These are phyloP conservation scores for Sporobolomyces roseus DNA, from an alignment of 768 basidiomycete genomes.

Conservation along the genomic window DNA sequence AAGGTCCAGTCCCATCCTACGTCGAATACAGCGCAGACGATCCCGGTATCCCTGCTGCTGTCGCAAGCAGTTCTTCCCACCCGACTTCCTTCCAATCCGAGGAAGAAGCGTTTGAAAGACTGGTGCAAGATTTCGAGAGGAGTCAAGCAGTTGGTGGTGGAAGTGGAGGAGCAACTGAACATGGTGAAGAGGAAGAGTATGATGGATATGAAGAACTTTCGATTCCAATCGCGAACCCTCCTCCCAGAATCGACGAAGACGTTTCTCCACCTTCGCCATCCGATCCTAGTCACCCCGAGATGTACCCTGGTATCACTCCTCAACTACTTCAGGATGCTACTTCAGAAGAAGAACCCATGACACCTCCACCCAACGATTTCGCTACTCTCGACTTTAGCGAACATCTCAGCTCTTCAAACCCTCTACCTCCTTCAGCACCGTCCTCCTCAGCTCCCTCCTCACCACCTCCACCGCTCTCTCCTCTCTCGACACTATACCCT, in stretches of 20 bases:
- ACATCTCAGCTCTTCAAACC: background rate
- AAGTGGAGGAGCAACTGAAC: too few species aligned
- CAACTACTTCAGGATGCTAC: too few species aligned
- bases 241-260: conserved; percentile 42
- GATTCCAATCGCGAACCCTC: conserved; percentile 20
- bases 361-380: background rate
- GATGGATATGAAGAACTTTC: conserved; percentile 45
- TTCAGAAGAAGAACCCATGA: too few species aligned
- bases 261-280: conserved; percentile 31
- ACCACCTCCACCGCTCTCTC: conserved; percentile 7
- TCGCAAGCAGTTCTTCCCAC: background rate
- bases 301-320: too few species aligned
- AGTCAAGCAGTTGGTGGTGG: background rate
- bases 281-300: background rate
- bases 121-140: too few species aligned
- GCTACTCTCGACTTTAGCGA: background rate
- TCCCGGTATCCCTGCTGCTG: background rate
- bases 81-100: background rate
- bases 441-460: conserved; percentile 3
- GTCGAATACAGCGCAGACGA: conserved; percentile 27
- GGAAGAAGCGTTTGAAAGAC: too few species aligned
- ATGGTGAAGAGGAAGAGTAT: conserved; percentile 43
- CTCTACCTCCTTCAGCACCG: background rate
- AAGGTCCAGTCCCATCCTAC: conserved; percentile 36
- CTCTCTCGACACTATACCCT: background rate